Base-by-base conservation (phyloP, 1,284 basidiomycete species). In the Cutaneotrichosporon cutaneum region DNA sequence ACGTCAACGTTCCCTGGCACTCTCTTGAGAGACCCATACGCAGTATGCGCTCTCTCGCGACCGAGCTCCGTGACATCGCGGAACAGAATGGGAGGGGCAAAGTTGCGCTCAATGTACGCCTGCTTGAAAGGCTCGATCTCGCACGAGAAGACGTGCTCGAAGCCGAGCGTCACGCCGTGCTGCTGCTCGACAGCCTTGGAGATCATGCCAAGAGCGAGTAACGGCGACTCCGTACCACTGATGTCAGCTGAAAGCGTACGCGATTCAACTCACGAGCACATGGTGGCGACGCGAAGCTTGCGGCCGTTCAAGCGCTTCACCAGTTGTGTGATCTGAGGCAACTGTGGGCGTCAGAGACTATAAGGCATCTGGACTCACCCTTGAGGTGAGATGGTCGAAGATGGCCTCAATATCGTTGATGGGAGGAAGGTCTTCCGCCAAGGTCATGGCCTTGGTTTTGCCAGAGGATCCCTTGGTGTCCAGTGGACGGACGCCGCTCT, bases 121-220 rank as follows among this genome's bases (percentile, higher is more conserved):
- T 97, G 94, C 79, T 97, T 97, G 85, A 94, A 97, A 2, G 94
- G 94, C 75, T 96, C 94, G 66, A 97, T 96, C 80, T 97, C 94
- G 79, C 94, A 96, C 0, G 94, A 96, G 79, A 97, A 97, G 57
- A 96, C 92, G 78, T 97, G 94, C 71, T 95, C 88, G 64, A 94
- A 82, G 36, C 88, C 84, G 54, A 96, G 81, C 1, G 84, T 81
- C 47, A 89, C 72, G 2, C 82, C 85, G 69, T 87, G 86, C 64
- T 88, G 86, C n/a, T 87, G 85, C 54, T 86, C 79, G 63, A 95
- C 86, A 3, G 88, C 73, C 84, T 87, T 73, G 83, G 81, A 86
- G 54, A 96, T 92, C 68, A 96, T 82, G 47, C 90, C 88, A 42
- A 97, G 83, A 10, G 94, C 94, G 21, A 97, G 86, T 16, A 97